A percentile compares a stretch with the other conserved stretches of the same genome.
Evolutionary conservation across 2,329 filamentous ascomycete genomes (phyloP).

Genomic region (Neoarthrinium moseri): DNA sequence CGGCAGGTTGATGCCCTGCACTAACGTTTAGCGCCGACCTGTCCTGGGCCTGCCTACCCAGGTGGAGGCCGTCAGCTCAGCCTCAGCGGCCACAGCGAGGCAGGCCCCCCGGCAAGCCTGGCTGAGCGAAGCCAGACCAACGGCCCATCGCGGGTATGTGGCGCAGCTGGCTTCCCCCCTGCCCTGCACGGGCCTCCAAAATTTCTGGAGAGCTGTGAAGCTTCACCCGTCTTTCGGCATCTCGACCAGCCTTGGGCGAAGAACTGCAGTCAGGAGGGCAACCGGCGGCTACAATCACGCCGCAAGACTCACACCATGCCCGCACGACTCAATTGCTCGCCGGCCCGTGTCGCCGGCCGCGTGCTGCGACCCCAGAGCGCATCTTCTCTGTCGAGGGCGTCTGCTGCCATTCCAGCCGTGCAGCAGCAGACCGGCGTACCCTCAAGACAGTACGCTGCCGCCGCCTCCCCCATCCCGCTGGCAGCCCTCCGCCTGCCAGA

Average conservation of each 20-base stretch:
- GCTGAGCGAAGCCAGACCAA: no score
- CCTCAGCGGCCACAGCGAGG: no score
- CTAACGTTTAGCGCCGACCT: neutral
- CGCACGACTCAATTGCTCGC: conserved; percentile 12
- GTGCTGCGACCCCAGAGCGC: conserved; percentile 4
- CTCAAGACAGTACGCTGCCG: conserved; percentile 23
- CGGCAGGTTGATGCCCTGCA: conserved; percentile 5
- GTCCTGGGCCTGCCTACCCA: no score
- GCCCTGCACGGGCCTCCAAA: conserved; percentile 4
- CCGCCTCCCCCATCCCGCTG: conserved; percentile 17
- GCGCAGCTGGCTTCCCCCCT: no score
- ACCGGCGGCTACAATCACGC: neutral
- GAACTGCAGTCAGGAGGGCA: no score
- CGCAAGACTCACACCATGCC: conserved; percentile 9
- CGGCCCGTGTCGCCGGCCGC: conserved; percentile 9
- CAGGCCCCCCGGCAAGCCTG: no score
- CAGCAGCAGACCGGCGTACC: conserved; percentile 3
- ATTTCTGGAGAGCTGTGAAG: neutral
- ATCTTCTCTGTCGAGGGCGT: conserved; percentile 4
- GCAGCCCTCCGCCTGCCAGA: conserved; percentile 35
- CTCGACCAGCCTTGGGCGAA: no score
- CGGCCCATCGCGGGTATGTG: neutral
- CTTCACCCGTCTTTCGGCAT: neutral
- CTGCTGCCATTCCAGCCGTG: neutral
- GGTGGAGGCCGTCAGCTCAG: no score